These are phyloP conservation scores for Trypanosoma rangeli DNA, from an alignment of 208 protist species.

Conservation along the genomic window DNA sequence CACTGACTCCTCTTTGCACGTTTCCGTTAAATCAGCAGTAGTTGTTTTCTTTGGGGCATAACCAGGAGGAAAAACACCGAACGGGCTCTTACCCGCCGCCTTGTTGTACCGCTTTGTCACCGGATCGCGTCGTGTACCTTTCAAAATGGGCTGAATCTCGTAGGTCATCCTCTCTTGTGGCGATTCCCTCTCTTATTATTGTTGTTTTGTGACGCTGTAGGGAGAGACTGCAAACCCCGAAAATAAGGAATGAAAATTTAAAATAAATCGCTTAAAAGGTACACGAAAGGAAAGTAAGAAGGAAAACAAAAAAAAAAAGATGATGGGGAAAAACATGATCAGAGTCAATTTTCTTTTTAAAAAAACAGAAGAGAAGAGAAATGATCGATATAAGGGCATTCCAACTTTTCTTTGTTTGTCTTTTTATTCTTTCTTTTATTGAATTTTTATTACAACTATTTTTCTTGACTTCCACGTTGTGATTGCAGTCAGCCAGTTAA, in stretches of 20 bases:
- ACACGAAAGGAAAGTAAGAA: background rate
- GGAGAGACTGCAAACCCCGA: background rate
- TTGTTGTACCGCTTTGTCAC: slow-evolving; percentile 75
- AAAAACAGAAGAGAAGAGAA: background rate
- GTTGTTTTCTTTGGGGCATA: slow-evolving; percentile 46
- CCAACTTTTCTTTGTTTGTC: background rate
- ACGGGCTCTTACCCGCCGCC: slow-evolving; percentile 76
- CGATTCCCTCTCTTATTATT: slow-evolving; percentile 9
- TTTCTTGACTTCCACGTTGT: background rate
- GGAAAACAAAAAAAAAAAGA: background rate
- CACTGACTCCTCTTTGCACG: slow-evolving; percentile 5
- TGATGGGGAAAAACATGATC: background rate
- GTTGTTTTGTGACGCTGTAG: background rate
- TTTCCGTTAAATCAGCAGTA: slow-evolving; percentile 4
- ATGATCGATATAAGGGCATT: background rate
- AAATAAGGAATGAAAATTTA: background rate
- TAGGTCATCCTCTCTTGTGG: slow-evolving; percentile 62
- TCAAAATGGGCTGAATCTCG: slow-evolving; percentile 87
- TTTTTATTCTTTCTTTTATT: background rate
- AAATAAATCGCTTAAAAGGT: background rate
- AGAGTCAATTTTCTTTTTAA: background rate
- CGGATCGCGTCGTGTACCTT: slow-evolving; percentile 89
- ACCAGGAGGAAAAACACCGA: slow-evolving; percentile 74
- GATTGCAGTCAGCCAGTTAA: background rate
- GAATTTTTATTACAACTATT: background rate